phyloP scores from a whole-genome alignment of 148 eudicot genomes.

The Fagopyrum homotropicum region DNA sequence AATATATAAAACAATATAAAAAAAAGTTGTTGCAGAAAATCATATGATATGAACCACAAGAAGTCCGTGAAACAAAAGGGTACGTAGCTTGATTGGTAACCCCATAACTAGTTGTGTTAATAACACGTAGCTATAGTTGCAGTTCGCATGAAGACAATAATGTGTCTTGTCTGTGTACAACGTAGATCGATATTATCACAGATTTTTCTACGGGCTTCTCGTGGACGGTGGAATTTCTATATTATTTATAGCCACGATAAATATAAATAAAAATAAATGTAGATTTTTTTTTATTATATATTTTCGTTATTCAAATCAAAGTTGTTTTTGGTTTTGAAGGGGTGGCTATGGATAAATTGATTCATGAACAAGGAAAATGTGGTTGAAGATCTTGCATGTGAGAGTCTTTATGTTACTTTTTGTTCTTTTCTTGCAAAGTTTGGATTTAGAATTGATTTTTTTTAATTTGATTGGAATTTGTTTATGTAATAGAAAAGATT shows the following conservation, averaged over 20 bases:
- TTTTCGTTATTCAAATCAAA: background rate
- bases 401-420: background rate
- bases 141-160: background rate
- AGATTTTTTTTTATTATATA: background rate
- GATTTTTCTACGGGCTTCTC: background rate
- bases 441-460: background rate
- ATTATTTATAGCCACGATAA: too few relatives aligned
- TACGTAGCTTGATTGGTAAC: background rate
- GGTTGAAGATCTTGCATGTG: background rate
- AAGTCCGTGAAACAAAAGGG: background rate
- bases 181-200: background rate
- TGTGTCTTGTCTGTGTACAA: background rate
- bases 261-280: background rate
- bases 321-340: background rate
- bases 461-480: too few relatives aligned
- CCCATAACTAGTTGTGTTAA: too few relatives aligned
- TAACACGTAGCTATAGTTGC: background rate
- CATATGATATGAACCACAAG: background rate
- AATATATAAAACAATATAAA: background rate
- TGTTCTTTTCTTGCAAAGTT: background rate
- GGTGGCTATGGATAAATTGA: slow-evolving; percentile 3
- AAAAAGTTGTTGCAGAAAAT: background rate
- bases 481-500: too few relatives aligned
- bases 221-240: background rate
- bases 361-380: background rate